These are phyloP conservation scores for Mortierella hygrophila DNA, from an alignment of 192 early-diverging fungal genomes.

Conservation along the genomic window DNA sequence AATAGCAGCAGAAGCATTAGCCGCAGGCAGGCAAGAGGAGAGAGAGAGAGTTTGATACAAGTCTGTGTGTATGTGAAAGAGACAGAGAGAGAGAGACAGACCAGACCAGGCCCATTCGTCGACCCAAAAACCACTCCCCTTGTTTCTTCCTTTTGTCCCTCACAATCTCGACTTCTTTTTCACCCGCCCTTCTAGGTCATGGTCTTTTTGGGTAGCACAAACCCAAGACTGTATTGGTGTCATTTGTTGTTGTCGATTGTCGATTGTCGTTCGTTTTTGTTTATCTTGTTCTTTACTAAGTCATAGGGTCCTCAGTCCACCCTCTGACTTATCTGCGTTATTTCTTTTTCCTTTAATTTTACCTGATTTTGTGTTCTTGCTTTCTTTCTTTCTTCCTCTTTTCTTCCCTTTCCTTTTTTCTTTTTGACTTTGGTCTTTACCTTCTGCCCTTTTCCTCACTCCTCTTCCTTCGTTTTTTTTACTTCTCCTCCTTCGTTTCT, in stretches of 20 bases:
- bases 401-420: not conserved
- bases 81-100: not conserved
- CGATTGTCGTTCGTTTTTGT: not conserved
- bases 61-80: not conserved
- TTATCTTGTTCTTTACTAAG: not conserved
- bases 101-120: slow-evolving; percentile 9
- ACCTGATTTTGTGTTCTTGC: not conserved
- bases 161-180: not conserved
- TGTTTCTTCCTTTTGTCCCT: not conserved
- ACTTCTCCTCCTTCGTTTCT: not conserved
- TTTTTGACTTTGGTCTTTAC: not conserved
- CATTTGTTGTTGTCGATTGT: not conserved
- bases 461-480: not conserved
- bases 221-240: not conserved
- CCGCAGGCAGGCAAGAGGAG: no score
- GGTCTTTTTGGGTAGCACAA: not conserved
- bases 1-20: no score
- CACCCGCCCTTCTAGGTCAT: not conserved
- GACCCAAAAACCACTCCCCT: not conserved
- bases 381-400: not conserved
- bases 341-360: not conserved
- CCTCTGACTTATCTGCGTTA: not conserved
- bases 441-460: not conserved
- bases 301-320: not conserved
- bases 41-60: no score